Evolutionary conservation across 1,284 basidiomycete genomes (phyloP), one percentile per base, ranked within the genome.

Genomic region (Malassezia furfur): DNA sequence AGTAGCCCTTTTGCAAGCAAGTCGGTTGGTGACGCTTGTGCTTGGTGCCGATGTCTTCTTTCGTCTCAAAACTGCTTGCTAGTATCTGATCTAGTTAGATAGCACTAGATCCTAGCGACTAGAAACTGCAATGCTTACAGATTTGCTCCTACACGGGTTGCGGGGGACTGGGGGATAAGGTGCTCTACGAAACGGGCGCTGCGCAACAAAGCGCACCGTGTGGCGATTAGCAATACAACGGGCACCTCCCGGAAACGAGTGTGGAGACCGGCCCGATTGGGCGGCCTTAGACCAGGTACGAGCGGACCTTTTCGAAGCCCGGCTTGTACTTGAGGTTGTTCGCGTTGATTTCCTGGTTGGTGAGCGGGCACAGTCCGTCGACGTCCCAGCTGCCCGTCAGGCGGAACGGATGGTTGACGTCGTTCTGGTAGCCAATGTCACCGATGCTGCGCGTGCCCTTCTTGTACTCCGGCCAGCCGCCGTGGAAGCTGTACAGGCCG

Each of bases 381-480:
- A 52, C 31, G 2, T 57, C 55, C n/a, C 17, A 21, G 30, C 19
- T 41, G 38, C n/a, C 17, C 3, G 31, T 28, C 28, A 57, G 21
- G 4, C 37, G 46, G 50, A 52, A 49, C 17, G 43, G 43, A 19
- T 32, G 43, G 6, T 48, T 3, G 14, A 37, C 31, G 14, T 40
- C 46, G 30, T 57, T 57, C n/a, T 49, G 15, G 35, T 38, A 49
- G 45, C 55, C 55, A 43, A 57, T 47, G 30, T 57, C 55, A 8
- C 45, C 55, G 21, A 57, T 40, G 36, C n/a, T 47, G 1, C 8
- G 17, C 21, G 32, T 37, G 14, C 22, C 22, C 9, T 34, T 45
- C 1, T 22, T 25, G 30, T 52, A 57, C 14, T 12, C 4, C 2
- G 55, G 50, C 55, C 55, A 57, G 19, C 50, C 50, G 10, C 48